Evolutionary conservation across 805 yeast genomes (phyloP).

Genomic region (Candida orba): DNA sequence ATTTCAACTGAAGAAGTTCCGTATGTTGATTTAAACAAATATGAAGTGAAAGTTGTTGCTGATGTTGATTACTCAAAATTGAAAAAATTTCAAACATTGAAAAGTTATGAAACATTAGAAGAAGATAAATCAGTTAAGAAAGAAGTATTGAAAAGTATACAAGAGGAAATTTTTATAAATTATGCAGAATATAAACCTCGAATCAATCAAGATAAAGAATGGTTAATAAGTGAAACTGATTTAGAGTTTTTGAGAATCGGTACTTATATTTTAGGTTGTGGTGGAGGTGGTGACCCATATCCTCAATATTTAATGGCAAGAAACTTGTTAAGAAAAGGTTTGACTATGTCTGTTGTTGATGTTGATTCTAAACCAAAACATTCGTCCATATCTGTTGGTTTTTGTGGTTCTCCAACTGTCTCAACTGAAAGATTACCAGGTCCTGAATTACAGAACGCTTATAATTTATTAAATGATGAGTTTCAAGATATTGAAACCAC

Average conservation of each 20-base stretch:
- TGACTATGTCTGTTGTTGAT: constrained; percentile 28
- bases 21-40: constrained; percentile 23
- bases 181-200: constrained; percentile 16
- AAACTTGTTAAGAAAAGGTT: constrained; percentile 29
- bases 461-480: constrained; percentile 19
- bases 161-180: constrained; percentile 19
- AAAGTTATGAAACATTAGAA: constrained; percentile 3
- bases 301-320: constrained; percentile 29
- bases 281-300: constrained; percentile 47
- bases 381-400: constrained; percentile 24
- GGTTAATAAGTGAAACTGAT: constrained; percentile 25
- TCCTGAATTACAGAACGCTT: constrained; percentile 29
- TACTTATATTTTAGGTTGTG: constrained; percentile 41
- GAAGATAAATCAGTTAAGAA: background rate
- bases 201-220: constrained; percentile 19
- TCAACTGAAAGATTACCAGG: constrained; percentile 29
- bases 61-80: constrained; percentile 22
- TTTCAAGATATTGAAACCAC: constrained; percentile 25
- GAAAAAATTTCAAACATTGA: constrained; percentile 4
- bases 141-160: constrained; percentile 13
- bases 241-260: constrained; percentile 36
- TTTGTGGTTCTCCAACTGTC: constrained; percentile 18
- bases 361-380: constrained; percentile 27
- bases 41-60: constrained; percentile 19
- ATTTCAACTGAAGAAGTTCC: constrained; percentile 23